phyloP scores from a whole-genome alignment of 257 asterid genomes.

The Salvia hispanica region DNA sequence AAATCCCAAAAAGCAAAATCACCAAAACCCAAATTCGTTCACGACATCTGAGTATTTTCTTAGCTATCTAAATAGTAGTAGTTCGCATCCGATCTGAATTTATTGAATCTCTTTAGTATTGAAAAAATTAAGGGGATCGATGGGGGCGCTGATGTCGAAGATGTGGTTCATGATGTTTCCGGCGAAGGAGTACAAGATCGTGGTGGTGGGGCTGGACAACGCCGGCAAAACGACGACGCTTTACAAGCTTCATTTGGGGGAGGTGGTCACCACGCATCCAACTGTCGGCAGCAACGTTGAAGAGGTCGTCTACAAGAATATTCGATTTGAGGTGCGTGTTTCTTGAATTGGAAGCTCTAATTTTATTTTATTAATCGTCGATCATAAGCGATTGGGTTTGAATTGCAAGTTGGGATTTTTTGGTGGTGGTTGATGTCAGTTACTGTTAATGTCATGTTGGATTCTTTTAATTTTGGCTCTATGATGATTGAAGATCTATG shows the following conservation, averaged over 20 bases:
- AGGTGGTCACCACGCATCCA: conserved; percentile 94
- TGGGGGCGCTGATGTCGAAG: conserved; percentile 88
- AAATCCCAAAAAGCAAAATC: conserved; percentile 31
- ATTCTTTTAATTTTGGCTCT: not conserved
- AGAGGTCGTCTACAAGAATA: conserved; percentile 92
- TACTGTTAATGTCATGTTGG: not conserved
- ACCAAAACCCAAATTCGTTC: conserved; percentile 37
- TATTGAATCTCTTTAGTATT: not conserved
- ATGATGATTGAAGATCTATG: not conserved
- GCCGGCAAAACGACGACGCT: conserved; percentile 99
- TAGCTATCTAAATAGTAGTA: conserved; percentile 13
- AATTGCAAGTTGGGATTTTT: conserved; percentile 16
- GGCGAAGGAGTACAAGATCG: conserved; percentile 97
- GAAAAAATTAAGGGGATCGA: conserved; percentile 34
- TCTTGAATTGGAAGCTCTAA: conserved; percentile 11
- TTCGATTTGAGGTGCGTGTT: conserved; percentile 77
- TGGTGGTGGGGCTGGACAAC: conserved; percentile 94
- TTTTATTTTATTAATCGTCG: not conserved
- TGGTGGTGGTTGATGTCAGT: not conserved
- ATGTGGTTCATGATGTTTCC: conserved; percentile 96
- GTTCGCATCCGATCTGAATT: conserved; percentile 37
- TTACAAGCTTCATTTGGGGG: conserved; percentile 87
- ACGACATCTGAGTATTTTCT: conserved; percentile 19
- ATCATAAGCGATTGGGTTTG: conserved; percentile 17
- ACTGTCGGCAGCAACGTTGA: conserved; percentile 99